phyloP scores from a whole-genome alignment of 352 stramenopile genomes.

The Globisporangium solare region DNA sequence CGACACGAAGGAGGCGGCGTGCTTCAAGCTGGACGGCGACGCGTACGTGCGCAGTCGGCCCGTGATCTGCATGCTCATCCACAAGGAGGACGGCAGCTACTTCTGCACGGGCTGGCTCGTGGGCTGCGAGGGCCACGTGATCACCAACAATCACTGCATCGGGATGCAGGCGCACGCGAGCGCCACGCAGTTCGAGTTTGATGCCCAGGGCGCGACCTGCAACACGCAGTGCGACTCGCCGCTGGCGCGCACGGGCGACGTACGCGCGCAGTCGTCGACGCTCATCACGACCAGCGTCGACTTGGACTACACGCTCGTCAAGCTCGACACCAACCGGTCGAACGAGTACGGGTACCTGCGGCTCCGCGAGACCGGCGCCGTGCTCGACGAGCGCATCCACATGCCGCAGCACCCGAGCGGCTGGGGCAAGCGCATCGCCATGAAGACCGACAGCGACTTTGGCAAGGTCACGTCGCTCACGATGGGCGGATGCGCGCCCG shows the following conservation, averaged over 20 bases:
- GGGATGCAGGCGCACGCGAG: conserved; percentile 31
- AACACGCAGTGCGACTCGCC: conserved; percentile 23
- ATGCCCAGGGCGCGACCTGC: conserved; percentile 39
- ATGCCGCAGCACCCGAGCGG: conserved; percentile 57
- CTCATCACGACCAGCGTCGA: conserved; percentile 31
- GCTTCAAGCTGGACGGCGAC: conserved; percentile 23
- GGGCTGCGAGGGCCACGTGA: conserved; percentile 66
- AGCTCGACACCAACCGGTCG: conserved; percentile 47
- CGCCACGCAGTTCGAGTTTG: conserved; percentile 71
- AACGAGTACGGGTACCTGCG: conserved; percentile 50
- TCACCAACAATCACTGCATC: conserved; percentile 85
- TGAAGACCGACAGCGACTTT: conserved; percentile 33
- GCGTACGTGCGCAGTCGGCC: conserved; percentile 27
- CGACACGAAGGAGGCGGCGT: conserved; percentile 56
- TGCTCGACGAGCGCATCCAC: conserved; percentile 52
- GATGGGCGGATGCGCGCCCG: conserved; percentile 27
- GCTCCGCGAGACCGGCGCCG: conserved; percentile 39
- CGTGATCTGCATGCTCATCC: conserved; percentile 56
- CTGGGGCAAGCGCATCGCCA: conserved; percentile 64
- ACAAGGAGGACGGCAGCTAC: conserved; percentile 44
- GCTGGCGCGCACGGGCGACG: conserved; percentile 30
- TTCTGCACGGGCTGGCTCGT: conserved; percentile 77
- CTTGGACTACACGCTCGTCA: conserved; percentile 69
- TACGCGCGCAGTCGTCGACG: conserved; percentile 23
- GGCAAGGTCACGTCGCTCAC: conserved; percentile 42